Evolutionary conservation across 345 rosid genomes (phyloP).

Genomic region (Populus simonii): DNA sequence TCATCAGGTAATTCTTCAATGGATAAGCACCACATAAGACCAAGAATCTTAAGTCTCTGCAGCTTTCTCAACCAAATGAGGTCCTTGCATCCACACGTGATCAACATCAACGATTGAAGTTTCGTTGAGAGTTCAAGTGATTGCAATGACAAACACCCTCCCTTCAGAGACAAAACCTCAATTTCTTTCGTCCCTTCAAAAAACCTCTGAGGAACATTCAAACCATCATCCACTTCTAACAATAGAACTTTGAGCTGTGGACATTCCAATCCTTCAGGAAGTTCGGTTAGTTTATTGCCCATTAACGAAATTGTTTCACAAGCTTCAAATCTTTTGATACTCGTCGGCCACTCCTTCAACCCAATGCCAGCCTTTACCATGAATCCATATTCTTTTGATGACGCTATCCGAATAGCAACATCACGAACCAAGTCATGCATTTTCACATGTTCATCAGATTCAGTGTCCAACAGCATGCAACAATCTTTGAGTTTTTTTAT

Average conservation of each 20-base stretch:
- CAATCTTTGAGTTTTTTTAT: too few species aligned
- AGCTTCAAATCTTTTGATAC: background rate
- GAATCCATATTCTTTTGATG: background rate
- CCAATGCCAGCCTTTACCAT: background rate
- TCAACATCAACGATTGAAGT: slow-evolving; percentile 6
- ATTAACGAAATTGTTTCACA: slow-evolving; percentile 7
- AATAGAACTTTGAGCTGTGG: slow-evolving; percentile 5
- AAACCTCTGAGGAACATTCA: background rate
- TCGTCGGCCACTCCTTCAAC: background rate
- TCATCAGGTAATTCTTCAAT: slow-evolving; percentile 2
- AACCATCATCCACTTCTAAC: background rate
- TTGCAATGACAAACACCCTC: background rate
- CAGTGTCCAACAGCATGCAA: too few species aligned
- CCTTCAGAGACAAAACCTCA: background rate
- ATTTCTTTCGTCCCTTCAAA: slow-evolving; percentile 2
- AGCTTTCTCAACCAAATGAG: background rate
- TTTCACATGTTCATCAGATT: too few species aligned
- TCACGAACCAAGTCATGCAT: too few species aligned
- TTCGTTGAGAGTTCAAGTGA: slow-evolving; percentile 2
- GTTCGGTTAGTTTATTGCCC: background rate
- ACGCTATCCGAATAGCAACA: background rate
- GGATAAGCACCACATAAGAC: background rate
- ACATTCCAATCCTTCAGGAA: background rate
- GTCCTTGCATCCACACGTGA: background rate
- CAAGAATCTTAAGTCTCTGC: slow-evolving; percentile 10